Evolutionary conservation across 306 rosid genomes (phyloP), one percentile per base, ranked within the genome.

Genomic region (Pyrus bretschneideri): DNA sequence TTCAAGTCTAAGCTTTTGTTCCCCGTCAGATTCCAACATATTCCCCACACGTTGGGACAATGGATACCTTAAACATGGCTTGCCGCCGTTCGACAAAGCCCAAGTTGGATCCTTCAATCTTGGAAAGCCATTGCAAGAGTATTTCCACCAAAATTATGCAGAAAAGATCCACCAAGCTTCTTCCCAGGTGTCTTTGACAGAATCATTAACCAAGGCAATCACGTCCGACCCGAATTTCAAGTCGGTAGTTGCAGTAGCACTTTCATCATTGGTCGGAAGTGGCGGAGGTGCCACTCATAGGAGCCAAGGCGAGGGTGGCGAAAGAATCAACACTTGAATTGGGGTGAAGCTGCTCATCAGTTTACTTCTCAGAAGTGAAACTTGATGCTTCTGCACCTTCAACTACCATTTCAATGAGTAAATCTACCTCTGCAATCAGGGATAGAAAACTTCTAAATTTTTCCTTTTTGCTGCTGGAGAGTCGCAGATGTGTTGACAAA

Each of bases 141-240:
- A 27, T 45, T 71, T 79, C 69, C 79, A 80, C 33, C 87, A 84
- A 77, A 77, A 80, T 38, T 76, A 59, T 57, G 42, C 58, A 55
- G 78, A 79, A 55, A 87, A 67, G 64, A 67, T 57, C 49, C 60
- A 75, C 72, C 84, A 80, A 67, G 80, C 79, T 44, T 70, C 80
- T 38, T 75, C 88, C 57, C 79, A 68, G n/a, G 81, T 81, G 62
- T 76, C 80, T 51, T 82, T 89, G 70, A 87, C 87, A 10, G 91
- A 89, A 64, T 73, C 87, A 71, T 59, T 89, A 76, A 84, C 91
- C 59, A 87, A 85, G 63, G 93, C 89, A 74, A 89, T 89, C 46
- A 86, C 82, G 1, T 76, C 85, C 1, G 85, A 89, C 71, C 88
- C 88, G 4, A 81, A 83, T 69, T 86, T 89, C 85, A 83, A 78